A percentile compares a stretch with the other conserved stretches of the same genome.
These are phyloP conservation scores for Ustilago tritici DNA, from an alignment of 1,284 basidiomycete species.

Conservation along the genomic window DNA sequence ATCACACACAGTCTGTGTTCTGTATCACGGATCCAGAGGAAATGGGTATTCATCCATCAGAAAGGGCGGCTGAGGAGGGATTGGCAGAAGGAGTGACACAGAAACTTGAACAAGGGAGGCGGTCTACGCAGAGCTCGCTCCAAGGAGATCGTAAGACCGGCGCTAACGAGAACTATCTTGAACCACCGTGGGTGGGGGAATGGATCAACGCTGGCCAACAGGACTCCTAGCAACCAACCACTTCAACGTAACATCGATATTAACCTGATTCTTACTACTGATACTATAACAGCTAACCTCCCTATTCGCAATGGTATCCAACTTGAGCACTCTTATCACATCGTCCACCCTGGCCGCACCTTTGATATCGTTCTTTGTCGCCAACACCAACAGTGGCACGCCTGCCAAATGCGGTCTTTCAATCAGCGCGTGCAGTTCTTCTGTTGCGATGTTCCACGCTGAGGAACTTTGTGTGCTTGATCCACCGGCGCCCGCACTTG, in stretches of 20 bases:
- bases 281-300: slow-evolving; percentile 72
- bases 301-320: slow-evolving; percentile 76
- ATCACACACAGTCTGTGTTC: too few species aligned
- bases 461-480: slow-evolving; percentile 19
- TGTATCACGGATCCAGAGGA: neutral
- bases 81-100: neutral
- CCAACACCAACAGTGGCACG: slow-evolving; percentile 91
- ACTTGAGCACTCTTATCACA: slow-evolving; percentile 82
- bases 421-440: slow-evolving; percentile 89
- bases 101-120: neutral
- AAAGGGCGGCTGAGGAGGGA: neutral
- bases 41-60: neutral
- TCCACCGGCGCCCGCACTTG: neutral
- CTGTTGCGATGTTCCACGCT: slow-evolving; percentile 76
- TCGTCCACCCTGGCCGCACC: slow-evolving; percentile 85
- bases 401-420: slow-evolving; percentile 79
- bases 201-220: slow-evolving; percentile 37
- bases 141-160: too few species aligned
- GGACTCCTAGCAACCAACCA: slow-evolving; percentile 71
- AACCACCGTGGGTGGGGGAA: too few species aligned
- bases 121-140: neutral
- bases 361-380: slow-evolving; percentile 93
- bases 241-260: slow-evolving; percentile 76
- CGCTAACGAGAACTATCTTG: too few species aligned
- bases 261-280: slow-evolving; percentile 88